Percentiles rank a stretch among this genome's conserved stretches.
Conservation (phyloP, 805 yeast species). For the Ogataea henricii region DNA sequence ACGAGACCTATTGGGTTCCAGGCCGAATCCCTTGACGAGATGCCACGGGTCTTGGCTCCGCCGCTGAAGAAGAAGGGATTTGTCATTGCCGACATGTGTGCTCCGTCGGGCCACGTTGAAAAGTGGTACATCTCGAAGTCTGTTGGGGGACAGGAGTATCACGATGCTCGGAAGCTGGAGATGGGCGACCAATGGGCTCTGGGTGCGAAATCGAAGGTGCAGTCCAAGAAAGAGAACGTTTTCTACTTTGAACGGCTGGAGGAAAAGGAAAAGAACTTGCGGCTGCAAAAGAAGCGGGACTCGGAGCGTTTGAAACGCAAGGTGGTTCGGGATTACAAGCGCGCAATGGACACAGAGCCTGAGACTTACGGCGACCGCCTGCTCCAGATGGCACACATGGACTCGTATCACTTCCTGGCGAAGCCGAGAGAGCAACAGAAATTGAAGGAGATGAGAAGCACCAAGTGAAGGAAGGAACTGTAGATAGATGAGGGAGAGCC, state of each 20-base stretch:
- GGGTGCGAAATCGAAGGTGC: slow-evolving; percentile 55
- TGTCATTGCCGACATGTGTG: slow-evolving; percentile 76
- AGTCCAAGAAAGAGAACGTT: slow-evolving; percentile 37
- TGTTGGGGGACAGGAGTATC: slow-evolving; percentile 70
- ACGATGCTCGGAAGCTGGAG: slow-evolving; percentile 85
- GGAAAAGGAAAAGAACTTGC: slow-evolving; percentile 35
- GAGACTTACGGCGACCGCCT: slow-evolving; percentile 25
- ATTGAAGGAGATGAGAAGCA: slow-evolving; percentile 25
- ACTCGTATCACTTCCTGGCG: slow-evolving; percentile 28
- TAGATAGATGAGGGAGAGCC: too few relatives aligned
- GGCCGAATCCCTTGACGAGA: slow-evolving; percentile 37
- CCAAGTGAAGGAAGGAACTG: slow-evolving; percentile 6
- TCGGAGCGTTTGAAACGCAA: slow-evolving; percentile 28
- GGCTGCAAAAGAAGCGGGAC: slow-evolving; percentile 28
- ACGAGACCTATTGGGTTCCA: slow-evolving; percentile 30
- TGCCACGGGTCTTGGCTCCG: slow-evolving; percentile 73
- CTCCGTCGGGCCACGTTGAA: slow-evolving; percentile 77
- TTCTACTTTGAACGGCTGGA: slow-evolving; percentile 35
- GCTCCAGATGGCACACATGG: slow-evolving; percentile 29
- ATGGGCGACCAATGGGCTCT: slow-evolving; percentile 88
- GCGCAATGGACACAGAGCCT: slow-evolving; percentile 27
- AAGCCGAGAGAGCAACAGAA: slow-evolving; percentile 31
- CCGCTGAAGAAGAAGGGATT: slow-evolving; percentile 84
- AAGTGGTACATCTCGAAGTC: slow-evolving; percentile 87
- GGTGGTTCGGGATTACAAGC: slow-evolving; percentile 26